Percentiles rank a stretch among this genome's conserved stretches.
These are phyloP conservation scores for Vitis vinifera DNA, from an alignment of 164 flowering plant genomes.

Conservation along the genomic window DNA sequence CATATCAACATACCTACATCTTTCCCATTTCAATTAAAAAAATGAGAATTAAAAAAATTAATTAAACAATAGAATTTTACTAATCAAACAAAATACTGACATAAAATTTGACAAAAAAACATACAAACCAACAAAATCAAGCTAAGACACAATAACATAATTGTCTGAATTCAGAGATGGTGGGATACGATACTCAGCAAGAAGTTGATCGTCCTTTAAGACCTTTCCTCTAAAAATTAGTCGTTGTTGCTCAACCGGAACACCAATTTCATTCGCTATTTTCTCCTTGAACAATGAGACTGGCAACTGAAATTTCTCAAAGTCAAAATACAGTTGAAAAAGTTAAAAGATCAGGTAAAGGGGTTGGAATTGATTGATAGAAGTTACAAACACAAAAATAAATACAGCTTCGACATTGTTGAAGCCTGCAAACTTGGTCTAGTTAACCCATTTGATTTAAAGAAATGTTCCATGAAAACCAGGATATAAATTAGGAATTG, in stretches of 20 bases:
- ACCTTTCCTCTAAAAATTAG: slow-evolving; percentile 96
- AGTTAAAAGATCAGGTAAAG: too few relatives aligned
- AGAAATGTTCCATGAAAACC: too few relatives aligned
- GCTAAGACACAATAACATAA: too few relatives aligned
- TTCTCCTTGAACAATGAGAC: slow-evolving; percentile 84
- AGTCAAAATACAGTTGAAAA: background rate
- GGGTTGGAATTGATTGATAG: too few relatives aligned
- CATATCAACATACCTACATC: background rate
- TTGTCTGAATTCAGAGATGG: background rate
- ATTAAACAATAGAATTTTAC: background rate
- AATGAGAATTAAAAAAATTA: background rate
- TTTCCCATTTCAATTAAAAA: background rate
- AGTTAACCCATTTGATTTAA: too few relatives aligned
- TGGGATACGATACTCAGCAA: slow-evolving; percentile 96
- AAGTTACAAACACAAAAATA: too few relatives aligned
- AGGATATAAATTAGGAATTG: background rate
- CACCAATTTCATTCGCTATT: slow-evolving; percentile 64
- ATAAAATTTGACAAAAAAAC: background rate
- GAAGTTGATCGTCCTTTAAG: slow-evolving; percentile 80
- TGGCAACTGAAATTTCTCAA: slow-evolving; percentile 51
- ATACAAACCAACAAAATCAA: too few relatives aligned
- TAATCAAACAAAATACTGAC: background rate
- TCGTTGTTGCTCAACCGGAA: slow-evolving; percentile 89
- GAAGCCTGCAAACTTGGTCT: too few relatives aligned
- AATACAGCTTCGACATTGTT: too few relatives aligned